phyloP scores from a whole-genome alignment of 2,329 filamentous ascomycete genomes.

The Allantophomopsis cytisporea region DNA sequence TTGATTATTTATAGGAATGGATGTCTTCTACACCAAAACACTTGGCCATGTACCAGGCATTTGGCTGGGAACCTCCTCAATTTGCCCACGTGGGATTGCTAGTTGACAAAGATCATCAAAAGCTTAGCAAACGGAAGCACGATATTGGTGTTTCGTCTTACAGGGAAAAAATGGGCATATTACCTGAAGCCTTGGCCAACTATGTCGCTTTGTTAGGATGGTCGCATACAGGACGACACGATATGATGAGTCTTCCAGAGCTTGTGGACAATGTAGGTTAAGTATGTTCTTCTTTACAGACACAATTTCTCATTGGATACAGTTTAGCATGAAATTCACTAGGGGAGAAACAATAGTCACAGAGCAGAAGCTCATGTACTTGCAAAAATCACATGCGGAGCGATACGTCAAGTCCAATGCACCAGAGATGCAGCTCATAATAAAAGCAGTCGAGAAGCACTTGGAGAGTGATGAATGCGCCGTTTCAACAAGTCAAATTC shows the following conservation, averaged over 20 bases:
- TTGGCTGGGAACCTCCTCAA: conserved; percentile 58
- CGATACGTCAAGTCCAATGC: conserved; percentile 9
- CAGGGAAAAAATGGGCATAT: conserved; percentile 39
- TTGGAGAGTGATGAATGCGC: too few species aligned
- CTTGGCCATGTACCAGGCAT: conserved; percentile 60
- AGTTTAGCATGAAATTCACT: conserved; percentile 82
- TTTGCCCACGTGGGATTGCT: conserved; percentile 75
- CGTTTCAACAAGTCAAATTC: too few species aligned
- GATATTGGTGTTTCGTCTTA: conserved; percentile 46
- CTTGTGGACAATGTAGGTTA: conserved; percentile 51
- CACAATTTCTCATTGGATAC: neutral
- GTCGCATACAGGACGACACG: conserved; percentile 54
- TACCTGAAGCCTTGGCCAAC: conserved; percentile 56
- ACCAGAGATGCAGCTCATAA: conserved; percentile 10
- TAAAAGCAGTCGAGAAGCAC: conserved; percentile 9
- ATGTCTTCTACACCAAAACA: conserved; percentile 83
- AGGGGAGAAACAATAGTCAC: conserved; percentile 79
- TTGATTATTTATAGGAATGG: conserved; percentile 57
- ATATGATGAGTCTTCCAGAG: conserved; percentile 57
- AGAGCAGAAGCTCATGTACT: conserved; percentile 64
- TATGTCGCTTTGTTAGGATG: conserved; percentile 80
- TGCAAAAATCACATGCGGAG: conserved; percentile 54
- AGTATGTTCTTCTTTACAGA: neutral
- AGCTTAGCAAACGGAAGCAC: conserved; percentile 75
- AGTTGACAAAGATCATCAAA: conserved; percentile 53